A percentile compares a stretch with the other conserved stretches of the same genome.
Conservation (phyloP, 2,329 filamentous ascomycete species). For the Fusarium sororula region DNA sequence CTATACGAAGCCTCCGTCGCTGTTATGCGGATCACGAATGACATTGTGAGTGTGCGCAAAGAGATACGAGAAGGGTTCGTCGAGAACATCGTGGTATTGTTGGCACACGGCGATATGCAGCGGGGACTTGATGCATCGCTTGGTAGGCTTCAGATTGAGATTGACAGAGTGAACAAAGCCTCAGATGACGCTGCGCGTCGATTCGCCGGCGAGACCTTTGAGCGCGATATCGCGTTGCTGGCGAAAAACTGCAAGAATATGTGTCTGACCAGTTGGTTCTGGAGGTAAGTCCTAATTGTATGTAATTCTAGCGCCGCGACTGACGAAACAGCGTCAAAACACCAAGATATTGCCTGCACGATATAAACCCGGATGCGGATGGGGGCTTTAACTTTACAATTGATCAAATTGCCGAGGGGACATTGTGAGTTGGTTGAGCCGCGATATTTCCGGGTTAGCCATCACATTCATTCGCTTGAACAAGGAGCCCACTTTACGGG, state of each 20-base stretch:
- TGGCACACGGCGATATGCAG: neutral
- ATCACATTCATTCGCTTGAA: neutral
- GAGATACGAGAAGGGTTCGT: neutral
- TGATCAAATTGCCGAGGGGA: neutral
- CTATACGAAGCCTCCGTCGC: neutral
- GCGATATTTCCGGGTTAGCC: neutral
- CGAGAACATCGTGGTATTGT: neutral
- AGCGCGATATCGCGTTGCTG: neutral
- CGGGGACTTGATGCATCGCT: neutral
- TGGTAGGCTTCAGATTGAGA: neutral
- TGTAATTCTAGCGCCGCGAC: fast-evolving
- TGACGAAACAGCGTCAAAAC: neutral
- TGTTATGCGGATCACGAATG: neutral
- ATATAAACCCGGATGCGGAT: neutral
- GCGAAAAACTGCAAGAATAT: neutral
- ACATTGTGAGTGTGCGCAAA: neutral
- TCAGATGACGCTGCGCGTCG: neutral
- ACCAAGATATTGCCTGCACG: neutral
- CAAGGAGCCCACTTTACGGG: neutral
- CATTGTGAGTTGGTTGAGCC: neutral
- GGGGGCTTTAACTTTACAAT: neutral
- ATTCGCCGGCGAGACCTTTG: neutral
- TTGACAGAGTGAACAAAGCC: neutral
- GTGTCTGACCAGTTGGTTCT: neutral
- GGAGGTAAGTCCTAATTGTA: neutral